A percentile compares a stretch with the other conserved stretches of the same genome.
phyloP scores from a whole-genome alignment of 2,329 filamentous ascomycete species.

The Neophaeococcomyces aloes region DNA sequence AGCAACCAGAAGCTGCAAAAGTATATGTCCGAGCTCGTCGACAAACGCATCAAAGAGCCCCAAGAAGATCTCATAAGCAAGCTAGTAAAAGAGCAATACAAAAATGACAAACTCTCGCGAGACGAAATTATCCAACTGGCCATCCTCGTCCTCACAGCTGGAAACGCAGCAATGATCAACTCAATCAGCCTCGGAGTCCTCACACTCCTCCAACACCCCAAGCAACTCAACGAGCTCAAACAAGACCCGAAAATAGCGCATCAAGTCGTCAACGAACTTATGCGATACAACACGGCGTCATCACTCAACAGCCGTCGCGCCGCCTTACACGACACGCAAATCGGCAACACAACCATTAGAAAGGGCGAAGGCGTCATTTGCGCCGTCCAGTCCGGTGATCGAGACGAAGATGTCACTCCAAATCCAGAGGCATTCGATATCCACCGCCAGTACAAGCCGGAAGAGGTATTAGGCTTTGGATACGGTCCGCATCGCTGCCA shows the following conservation, averaged over 20 bases:
- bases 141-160: conserved; percentile 41
- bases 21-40: not conserved
- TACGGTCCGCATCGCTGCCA: conserved; percentile 40
- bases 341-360: conserved; percentile 35
- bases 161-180: conserved; percentile 44
- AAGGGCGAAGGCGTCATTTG: conserved; percentile 38
- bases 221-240: conserved; percentile 35
- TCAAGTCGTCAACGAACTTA: conserved; percentile 40
- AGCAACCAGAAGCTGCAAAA: not conserved
- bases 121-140: conserved; percentile 35
- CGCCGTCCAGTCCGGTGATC: conserved; percentile 40
- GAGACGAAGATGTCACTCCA: conserved; percentile 37
- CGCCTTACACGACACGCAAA: conserved; percentile 37
- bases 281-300: conserved; percentile 39
- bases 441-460: conserved; percentile 27
- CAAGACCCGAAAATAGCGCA: conserved; percentile 29
- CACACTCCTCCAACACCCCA: conserved; percentile 35
- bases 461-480: conserved; percentile 36
- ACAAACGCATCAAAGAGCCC: not conserved
- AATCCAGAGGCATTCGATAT: conserved; percentile 37
- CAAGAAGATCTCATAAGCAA: not conserved
- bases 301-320: conserved; percentile 40
- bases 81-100: conserved; percentile 17
- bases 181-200: conserved; percentile 41
- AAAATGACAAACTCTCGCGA: conserved; percentile 24